Evolutionary conservation across 257 asterid species (phyloP).

Genomic region (Solanum sparsipilum): DNA sequence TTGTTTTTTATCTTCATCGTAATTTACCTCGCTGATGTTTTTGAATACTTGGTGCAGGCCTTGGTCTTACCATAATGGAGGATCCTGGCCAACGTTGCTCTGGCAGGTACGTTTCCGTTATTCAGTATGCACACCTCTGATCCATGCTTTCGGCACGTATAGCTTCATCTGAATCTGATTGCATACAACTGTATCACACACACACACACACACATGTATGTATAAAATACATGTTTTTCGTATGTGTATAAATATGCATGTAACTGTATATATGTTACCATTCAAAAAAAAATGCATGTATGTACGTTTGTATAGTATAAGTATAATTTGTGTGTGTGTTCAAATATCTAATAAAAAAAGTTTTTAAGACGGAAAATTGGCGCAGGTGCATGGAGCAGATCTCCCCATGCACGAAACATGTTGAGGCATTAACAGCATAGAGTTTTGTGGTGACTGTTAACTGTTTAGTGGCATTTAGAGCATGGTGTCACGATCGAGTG

Average conservation of each 20-base stretch:
- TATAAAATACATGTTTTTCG: too few relatives aligned
- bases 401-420: neutral
- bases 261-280: too few relatives aligned
- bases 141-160: neutral
- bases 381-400: neutral
- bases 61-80: slow-evolving; percentile 88
- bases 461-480: neutral
- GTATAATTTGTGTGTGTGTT: neutral
- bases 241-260: too few relatives aligned
- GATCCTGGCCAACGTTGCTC: slow-evolving; percentile 81
- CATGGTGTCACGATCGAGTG: neutral
- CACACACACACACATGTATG: too few relatives aligned
- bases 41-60: slow-evolving; percentile 40
- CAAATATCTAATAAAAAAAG: neutral
- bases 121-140: neutral
- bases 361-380: neutral
- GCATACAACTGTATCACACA: neutral
- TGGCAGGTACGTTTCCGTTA: slow-evolving; percentile 53
- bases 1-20: neutral
- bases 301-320: too few relatives aligned
- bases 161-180: neutral
- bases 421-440: neutral
- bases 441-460: neutral
- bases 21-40: neutral
- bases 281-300: too few relatives aligned